Base-by-base conservation (phyloP, 78 protist species). In the Guillardia theta region DNA sequence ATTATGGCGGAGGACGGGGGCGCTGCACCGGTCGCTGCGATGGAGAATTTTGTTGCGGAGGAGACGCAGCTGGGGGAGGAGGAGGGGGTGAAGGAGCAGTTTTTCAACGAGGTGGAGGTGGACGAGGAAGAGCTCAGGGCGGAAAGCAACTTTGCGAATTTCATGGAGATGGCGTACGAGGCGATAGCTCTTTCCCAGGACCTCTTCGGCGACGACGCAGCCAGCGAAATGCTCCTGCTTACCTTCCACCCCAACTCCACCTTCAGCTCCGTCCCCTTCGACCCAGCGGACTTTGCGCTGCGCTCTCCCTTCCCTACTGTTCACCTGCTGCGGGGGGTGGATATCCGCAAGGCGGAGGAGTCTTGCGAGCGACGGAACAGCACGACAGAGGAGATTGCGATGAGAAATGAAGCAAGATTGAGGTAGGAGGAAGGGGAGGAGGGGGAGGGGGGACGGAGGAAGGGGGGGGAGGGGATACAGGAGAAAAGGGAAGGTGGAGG, bases 241-340 rank as follows among this genome's bases (percentile, higher is more conserved):
- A 70, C 83, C 10, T 70, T 70, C 83, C 83, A 70, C 22, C 83
- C 83, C 36, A 70, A 70, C 41, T 70, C 83, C 1, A 70, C 83
- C 1, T 70, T 70, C 83, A 70, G 83, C 22, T 12, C 9, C 33
- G 36, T 12, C 4, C 83, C 83, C 10, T 70, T 24, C 83, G 83
- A 70, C 36, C 45, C 83, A 24, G 83, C 83, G 1, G 83, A 70
- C 21, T 70, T 22, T 70, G 83, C 83, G 10, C 83, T 70, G 33
- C 83, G 83, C 10, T 70, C 83, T 33, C 83, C 83, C 10, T 70
- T 70, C 41, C 83, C 83, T 15, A 70, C 83, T 4, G 22, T 70
- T 24, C 83, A 70, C 83, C 45, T 33, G 5, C 41, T 70, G 83
- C 83, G 83, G 83, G 83, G 83, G n/a, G 27, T 43, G 33, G 83